These are phyloP conservation scores for Nakazawaea pomicola DNA, from an alignment of 805 yeast species.

Conservation along the genomic window DNA sequence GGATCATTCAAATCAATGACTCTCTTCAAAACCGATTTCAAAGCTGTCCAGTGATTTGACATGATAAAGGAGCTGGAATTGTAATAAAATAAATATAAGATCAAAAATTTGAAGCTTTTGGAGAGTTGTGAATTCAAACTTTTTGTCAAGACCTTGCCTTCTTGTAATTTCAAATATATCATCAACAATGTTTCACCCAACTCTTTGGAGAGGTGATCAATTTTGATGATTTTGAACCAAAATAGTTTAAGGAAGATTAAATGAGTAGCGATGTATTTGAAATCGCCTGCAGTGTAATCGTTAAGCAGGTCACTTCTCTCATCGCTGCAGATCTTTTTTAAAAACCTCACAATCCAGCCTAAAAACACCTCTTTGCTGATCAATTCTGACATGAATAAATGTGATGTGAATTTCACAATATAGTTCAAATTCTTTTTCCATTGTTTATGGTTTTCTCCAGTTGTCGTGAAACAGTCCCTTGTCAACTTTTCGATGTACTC, in stretches of 20 bases:
- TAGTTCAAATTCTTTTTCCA: constrained; percentile 56
- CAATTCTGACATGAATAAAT: constrained; percentile 64
- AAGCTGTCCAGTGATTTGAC: constrained; percentile 55
- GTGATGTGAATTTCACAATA: constrained; percentile 51
- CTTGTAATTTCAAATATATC: constrained; percentile 30
- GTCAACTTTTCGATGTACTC: constrained; percentile 51
- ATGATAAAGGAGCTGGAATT: constrained; percentile 59
- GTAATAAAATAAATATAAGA: constrained; percentile 38
- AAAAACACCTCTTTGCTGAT: constrained; percentile 60
- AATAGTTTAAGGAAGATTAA: constrained; percentile 56
- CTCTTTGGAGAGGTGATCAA: constrained; percentile 58
- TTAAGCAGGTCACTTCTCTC: not conserved
- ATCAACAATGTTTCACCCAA: constrained; percentile 56
- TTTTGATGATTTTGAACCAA: constrained; percentile 61
- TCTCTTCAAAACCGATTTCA: constrained; percentile 43
- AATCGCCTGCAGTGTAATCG: constrained; percentile 15
- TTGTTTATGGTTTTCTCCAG: constrained; percentile 19
- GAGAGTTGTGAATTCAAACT: constrained; percentile 5
- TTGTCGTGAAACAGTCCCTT: constrained; percentile 30
- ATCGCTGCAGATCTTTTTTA: constrained; percentile 24
- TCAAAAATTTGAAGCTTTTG: constrained; percentile 25
- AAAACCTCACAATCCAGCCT: constrained; percentile 54
- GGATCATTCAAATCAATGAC: constrained; percentile 29
- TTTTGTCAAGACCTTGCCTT: constrained; percentile 15
- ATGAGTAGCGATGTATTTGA: constrained; percentile 23